Conservation (phyloP, 148 eudicot genomes). For the Rhododendron vialii region DNA sequence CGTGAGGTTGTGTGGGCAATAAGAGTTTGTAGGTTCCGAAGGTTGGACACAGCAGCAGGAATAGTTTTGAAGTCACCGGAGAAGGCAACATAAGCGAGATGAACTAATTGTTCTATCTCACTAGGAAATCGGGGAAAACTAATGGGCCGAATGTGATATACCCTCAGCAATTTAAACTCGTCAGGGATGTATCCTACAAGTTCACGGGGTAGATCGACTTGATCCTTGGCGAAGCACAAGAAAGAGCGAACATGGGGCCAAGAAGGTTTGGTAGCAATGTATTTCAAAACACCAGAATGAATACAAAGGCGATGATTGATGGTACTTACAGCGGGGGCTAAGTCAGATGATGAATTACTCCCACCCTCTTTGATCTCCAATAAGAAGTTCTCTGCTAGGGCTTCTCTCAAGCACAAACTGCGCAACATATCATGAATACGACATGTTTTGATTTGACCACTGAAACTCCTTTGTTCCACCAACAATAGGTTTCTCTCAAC, state of each 20-base stretch:
- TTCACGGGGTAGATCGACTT: background rate
- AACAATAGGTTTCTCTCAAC: constrained; percentile 30
- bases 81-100: constrained; percentile 30
- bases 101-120: constrained; percentile 14
- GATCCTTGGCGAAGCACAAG: constrained; percentile 24
- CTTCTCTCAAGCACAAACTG: constrained; percentile 28
- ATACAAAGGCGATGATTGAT: constrained; percentile 29
- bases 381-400: constrained; percentile 26
- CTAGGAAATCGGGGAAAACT: constrained; percentile 21
- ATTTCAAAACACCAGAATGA: constrained; percentile 23
- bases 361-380: constrained; percentile 6
- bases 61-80: constrained; percentile 17
- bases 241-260: constrained; percentile 29
- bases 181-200: constrained; percentile 20
- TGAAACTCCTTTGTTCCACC: constrained; percentile 14
- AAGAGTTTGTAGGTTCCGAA: constrained; percentile 38
- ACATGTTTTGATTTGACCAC: constrained; percentile 25
- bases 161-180: constrained; percentile 8
- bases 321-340: background rate
- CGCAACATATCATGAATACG: constrained; percentile 13
- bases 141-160: constrained; percentile 16
- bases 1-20: constrained; percentile 19
- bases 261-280: constrained; percentile 20
- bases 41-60: constrained; percentile 20
- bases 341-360: background rate